Evolutionary conservation across 192 early-diverging fungal genomes (phyloP), one percentile per base, ranked within the genome.

Genomic region (Piromyces sp.): DNA sequence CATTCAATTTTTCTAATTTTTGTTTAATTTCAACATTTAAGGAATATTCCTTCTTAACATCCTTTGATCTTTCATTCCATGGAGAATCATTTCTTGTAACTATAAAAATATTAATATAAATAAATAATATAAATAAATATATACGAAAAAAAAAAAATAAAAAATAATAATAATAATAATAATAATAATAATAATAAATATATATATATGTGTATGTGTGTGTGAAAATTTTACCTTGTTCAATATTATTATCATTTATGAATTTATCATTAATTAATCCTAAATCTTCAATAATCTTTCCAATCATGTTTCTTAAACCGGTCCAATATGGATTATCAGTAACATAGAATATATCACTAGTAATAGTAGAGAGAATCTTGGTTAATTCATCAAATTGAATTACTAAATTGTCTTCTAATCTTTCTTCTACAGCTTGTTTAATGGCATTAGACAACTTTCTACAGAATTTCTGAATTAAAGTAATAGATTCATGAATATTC

Each of bases 21-120:
- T 90, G 90, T 83, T 95, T 90, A 80, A 94, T 89, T 36, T 96
- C 95, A 19, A 90, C 86, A 85, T 96, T 97, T 30, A 95, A 87
- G 78, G 93, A 87, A 79, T 95, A 93, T 79, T 93, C 92, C 0
- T 88, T 90, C 84, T 96, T 95, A 87, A 96, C 89, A 42, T 92
- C 89, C 79, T 88, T 89, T n/a, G 95, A 94, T 13, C 95, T 88
- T 81, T 87, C 86, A 68, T 92, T 84, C 96, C 96, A 97, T 29
- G 96, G 95, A 80, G 92, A 87, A 58, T 89, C 91, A 11, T 83
- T 82, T 87, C 88, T 91, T 79, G 37, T 40, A 30, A 36, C 79
- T 51, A 79, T 31, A 14, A 38, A 38, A 5, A 14, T 14, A 7
- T 36, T 36, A 36, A 36, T 36, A 36, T 36, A 36, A 36, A 36